A percentile compares a stretch with the other conserved stretches of the same genome.
phyloP scores from a whole-genome alignment of 2,329 filamentous ascomycete species.

The Ophiobolus disseminans region DNA sequence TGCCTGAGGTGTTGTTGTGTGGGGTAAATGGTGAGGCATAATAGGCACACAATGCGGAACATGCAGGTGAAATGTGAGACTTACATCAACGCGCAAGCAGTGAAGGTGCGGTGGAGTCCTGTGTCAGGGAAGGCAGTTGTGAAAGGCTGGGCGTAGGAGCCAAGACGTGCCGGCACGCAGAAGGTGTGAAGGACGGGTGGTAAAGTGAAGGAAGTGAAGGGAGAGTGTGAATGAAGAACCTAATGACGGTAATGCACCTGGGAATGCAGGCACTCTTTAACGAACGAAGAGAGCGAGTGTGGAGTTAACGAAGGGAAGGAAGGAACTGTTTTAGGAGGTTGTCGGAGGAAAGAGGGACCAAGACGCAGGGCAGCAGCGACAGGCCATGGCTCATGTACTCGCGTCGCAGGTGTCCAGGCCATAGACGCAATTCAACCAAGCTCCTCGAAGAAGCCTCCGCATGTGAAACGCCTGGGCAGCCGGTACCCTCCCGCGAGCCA shows the following conservation, averaged over 20 bases:
- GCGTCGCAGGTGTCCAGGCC: conserved; percentile 27
- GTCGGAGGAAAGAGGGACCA: conserved; percentile 31
- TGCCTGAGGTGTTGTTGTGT: conserved; percentile 13
- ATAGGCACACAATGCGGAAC: conserved; percentile 23
- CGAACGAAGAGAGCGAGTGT: conserved; percentile 10
- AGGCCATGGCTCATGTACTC: conserved; percentile 38
- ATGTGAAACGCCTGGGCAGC: conserved; percentile 49
- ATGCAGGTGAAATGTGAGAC: conserved; percentile 33
- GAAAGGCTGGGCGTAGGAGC: conserved; percentile 38
- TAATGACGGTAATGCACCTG: conserved; percentile 15
- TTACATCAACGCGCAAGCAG: conserved; percentile 45
- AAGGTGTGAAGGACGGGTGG: conserved; percentile 23
- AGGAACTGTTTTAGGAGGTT: conserved; percentile 16
- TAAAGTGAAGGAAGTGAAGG: conserved; percentile 20
- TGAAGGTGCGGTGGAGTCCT: conserved; percentile 34
- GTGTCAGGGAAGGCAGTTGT: conserved; percentile 30
- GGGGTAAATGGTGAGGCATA: conserved; percentile 19
- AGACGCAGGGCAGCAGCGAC: conserved; percentile 15
- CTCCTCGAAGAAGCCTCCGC: conserved; percentile 37
- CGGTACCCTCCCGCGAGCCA: conserved; percentile 34
- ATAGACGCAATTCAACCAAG: conserved; percentile 35
- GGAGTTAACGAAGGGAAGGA: conserved; percentile 18
- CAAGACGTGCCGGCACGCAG: conserved; percentile 51
- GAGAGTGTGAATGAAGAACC: conserved; percentile 18
- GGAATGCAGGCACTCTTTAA: conserved; percentile 35